Base-by-base conservation (phyloP, 169 alveolate genomes). In the Plasmodium adleri region DNA sequence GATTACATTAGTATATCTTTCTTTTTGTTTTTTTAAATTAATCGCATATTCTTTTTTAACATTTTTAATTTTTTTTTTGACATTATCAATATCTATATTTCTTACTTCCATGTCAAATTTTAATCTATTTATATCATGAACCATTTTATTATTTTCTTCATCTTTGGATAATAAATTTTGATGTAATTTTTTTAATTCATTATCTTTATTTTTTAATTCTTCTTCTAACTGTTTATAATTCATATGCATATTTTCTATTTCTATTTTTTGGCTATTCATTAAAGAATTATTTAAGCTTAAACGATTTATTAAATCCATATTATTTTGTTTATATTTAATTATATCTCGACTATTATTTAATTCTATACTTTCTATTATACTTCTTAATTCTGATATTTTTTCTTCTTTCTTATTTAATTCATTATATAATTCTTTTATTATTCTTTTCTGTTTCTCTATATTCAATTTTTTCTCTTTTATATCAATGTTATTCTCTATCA, bases 211-310 rank as follows among this genome's bases (percentile, higher is more conserved):
- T 80, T 45, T 67, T 59, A 80, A 49, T 67, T 80, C 90, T 59
- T 80, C 90, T 58, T 80, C 90, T 60, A 80, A 50, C 26, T 80
- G 90, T 68, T 80, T 80, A 80, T 68, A 80, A 66, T 80, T 80
- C 72, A 80, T 80, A 56, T 80, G 90, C 90, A 80, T 80, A 54
- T 80, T 80, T 80, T 80, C 90, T 8, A 80, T 80, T 80, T 80
- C 90, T 0, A 80, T 80, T 80, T 66, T 80, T 49, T 80, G 90
- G 28, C 64, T 80, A 58, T 80, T 80, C 72, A 80, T 80, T 10
- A 80, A 17, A 10, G 90, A 80, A 26, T 67, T 70, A 58, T 80
- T 80, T 80, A 80, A 60, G 15, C 83, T 80, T 54, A 80, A 49
- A 17, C 83, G 20, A 28, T 80, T 80, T 56, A 80, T 68, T 8